Base-by-base conservation (phyloP, 1,284 basidiomycete genomes). In the Caloboletus inedulis region DNA sequence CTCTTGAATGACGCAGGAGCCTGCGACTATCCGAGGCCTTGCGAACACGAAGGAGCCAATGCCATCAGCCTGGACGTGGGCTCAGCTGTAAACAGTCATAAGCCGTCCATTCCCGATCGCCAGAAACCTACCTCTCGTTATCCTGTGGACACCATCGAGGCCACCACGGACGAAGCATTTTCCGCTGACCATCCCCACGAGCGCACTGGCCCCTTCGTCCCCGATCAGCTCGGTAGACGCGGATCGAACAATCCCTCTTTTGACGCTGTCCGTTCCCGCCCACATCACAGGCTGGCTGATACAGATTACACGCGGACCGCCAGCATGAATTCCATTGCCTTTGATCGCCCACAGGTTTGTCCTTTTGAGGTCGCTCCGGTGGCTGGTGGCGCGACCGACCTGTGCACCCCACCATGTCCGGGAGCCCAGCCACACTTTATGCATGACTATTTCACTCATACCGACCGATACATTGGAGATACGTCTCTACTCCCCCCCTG, bases 221-320 rank as follows among this genome's bases (percentile, higher is more conserved):
- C 53, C 30, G 64, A 62, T 59, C 69, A 69, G 37, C 57, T 57
- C 49, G 67, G 66, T 25, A 67, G 69, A 47, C 69, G 70, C 36
- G 61, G 61, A 49, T 70, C 69, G 35, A 72, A 69, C 57, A 58
- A 59, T 50, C 51, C 60, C 19, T 52, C 60, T 48, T 72, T 66
- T 50, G 66, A 72, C 62, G 61, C 66, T 29, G 63, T 64, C 44
- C 65, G 59, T 50, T 49, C 65, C n/a, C 68, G 65, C 27, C 23
- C 49, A 34, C 57, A 68, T 43, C 62, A 71, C 45, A 69, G 47
- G 49, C 49, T 51, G 46, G 54, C 48, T 51, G 66, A 69, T 44
- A 47, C 56, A 33, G 65, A 68, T 44, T 51, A 49, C 49, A 47
- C 39, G 47, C 61, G 54, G 34, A 59, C 54, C 12, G 46, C 54